A percentile compares a stretch with the other conserved stretches of the same genome.
phyloP scores from a whole-genome alignment of 352 stramenopile species.

The Thalassiosira ordinaria region DNA sequence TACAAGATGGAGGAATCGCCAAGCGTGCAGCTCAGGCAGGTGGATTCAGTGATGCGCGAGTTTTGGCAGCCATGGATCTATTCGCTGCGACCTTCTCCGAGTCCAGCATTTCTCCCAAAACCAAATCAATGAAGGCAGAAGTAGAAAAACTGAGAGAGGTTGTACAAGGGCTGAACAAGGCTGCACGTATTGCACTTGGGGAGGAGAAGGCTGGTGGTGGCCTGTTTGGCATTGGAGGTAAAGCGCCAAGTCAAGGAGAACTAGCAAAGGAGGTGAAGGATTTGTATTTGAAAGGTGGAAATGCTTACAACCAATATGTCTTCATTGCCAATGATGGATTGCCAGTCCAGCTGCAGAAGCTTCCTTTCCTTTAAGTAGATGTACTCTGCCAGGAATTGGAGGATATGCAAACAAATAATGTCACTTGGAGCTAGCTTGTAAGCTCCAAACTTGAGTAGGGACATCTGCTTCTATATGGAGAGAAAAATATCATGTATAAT shows the following conservation, averaged over 20 bases:
- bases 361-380: conserved; percentile 69
- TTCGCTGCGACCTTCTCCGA: conserved; percentile 81
- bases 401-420: neutral
- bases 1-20: conserved; percentile 73
- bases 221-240: conserved; percentile 75
- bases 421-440: too few species aligned
- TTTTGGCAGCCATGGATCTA: conserved; percentile 76
- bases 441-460: too few species aligned
- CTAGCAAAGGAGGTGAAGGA: conserved; percentile 66
- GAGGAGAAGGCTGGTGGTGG: conserved; percentile 70
- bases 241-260: conserved; percentile 60
- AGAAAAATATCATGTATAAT: neutral
- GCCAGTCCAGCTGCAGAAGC: conserved; percentile 66
- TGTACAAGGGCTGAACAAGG: conserved; percentile 64
- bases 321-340: conserved; percentile 76
- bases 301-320: conserved; percentile 77
- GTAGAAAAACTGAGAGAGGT: conserved; percentile 64
- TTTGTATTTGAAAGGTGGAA: conserved; percentile 76
- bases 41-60: conserved; percentile 74
- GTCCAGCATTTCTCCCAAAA: conserved; percentile 76
- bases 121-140: conserved; percentile 78
- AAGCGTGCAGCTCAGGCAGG: conserved; percentile 74
- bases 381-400: too few species aligned
- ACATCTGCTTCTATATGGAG: neutral
- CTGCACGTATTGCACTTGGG: conserved; percentile 62